Percentiles rank a stretch among this genome's conserved stretches.
These are phyloP conservation scores for Penicillium sp. DNA, from an alignment of 2,329 filamentous ascomycete species.

Conservation along the genomic window DNA sequence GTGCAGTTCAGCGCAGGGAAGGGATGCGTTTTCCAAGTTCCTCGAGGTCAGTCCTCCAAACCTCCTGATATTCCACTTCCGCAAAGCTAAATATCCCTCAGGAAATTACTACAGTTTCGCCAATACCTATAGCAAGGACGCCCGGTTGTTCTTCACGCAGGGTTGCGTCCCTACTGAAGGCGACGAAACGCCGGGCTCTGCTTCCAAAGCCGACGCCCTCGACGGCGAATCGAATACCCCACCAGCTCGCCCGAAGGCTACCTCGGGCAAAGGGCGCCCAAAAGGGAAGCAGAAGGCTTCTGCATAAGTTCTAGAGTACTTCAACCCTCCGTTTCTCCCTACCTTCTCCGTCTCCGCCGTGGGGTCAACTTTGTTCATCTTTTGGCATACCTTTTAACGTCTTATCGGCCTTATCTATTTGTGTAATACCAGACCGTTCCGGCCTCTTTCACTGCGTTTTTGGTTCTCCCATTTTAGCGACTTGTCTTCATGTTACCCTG, in stretches of 20 bases:
- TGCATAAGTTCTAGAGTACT: constrained; percentile 1
- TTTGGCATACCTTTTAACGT: constrained; percentile 16
- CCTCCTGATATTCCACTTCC: neutral
- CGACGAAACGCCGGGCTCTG: constrained; percentile 32
- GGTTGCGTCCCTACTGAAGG: constrained; percentile 65
- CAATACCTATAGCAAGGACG: constrained; percentile 74
- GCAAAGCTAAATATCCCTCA: constrained; percentile 44
- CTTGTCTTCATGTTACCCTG: constrained; percentile 10
- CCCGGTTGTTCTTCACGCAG: constrained; percentile 90
- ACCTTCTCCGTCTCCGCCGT: neutral
- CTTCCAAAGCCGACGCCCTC: constrained; percentile 29
- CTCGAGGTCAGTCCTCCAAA: constrained; percentile 71
- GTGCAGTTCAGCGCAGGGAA: constrained; percentile 77
- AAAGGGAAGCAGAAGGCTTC: constrained; percentile 40
- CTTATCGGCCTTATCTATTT: neutral
- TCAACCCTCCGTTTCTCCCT: neutral
- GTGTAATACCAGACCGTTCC: neutral
- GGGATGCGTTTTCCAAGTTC: constrained; percentile 92
- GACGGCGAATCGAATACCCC: constrained; percentile 29
- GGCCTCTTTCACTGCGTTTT: neutral
- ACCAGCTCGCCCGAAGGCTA: constrained; percentile 21
- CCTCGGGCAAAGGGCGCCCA: constrained; percentile 33
- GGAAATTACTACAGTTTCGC: constrained; percentile 92
- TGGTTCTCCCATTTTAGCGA: constrained; percentile 14
- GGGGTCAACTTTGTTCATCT: neutral